Conservation (phyloP, 345 rosid species). For the Eucalyptus erythrocorys region DNA sequence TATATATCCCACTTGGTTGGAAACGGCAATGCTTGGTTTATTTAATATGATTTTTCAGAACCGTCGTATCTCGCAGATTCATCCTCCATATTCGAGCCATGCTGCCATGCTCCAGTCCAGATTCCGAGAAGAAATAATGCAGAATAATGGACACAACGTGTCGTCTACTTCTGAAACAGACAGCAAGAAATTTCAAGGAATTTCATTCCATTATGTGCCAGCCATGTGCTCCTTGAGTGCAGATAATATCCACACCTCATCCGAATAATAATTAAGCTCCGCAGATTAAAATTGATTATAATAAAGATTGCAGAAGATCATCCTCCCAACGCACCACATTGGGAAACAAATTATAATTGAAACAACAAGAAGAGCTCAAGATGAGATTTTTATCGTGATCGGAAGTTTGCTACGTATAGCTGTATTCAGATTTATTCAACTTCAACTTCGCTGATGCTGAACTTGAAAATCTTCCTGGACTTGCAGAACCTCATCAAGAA, state of each 20-base stretch:
- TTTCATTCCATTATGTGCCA: no score
- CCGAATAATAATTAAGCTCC: neutral
- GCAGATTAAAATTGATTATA: neutral
- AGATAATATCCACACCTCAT: neutral
- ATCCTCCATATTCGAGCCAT: neutral
- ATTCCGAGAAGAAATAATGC: neutral
- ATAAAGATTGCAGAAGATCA: neutral
- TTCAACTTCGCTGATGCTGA: neutral
- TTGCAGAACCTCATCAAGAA: conserved; percentile 25
- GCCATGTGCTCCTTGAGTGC: neutral
- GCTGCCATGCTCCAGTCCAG: neutral
- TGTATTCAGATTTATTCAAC: neutral
- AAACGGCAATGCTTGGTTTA: neutral
- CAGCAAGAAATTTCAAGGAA: neutral
- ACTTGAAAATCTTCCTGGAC: conserved; percentile 14
- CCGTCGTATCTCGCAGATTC: neutral
- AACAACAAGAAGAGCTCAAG: neutral
- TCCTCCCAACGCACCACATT: neutral
- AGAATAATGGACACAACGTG: neutral
- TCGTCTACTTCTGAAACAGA: neutral
- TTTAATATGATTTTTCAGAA: neutral
- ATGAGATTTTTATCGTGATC: neutral
- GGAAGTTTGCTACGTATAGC: neutral
- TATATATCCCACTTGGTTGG: neutral
- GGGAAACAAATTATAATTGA: neutral